A percentile compares a stretch with the other conserved stretches of the same genome.
phyloP scores from a whole-genome alignment of 1,284 basidiomycete genomes.

The Rhodotorula mucilaginosa region DNA sequence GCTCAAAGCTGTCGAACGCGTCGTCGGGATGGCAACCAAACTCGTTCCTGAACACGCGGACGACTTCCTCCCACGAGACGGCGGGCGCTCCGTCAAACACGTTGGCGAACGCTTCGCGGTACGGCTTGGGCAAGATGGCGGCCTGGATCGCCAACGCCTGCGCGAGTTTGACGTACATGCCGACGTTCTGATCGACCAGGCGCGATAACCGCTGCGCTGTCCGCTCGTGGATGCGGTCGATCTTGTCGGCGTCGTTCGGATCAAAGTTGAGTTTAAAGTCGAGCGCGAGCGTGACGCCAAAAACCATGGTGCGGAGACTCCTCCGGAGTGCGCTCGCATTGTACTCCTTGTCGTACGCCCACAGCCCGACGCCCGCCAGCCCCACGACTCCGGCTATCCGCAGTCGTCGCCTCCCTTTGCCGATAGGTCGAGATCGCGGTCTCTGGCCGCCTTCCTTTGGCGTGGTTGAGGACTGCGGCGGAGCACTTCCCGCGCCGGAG shows the following conservation, averaged over 20 bases:
- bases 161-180: slow-evolving; percentile 87
- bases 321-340: slow-evolving; percentile 67
- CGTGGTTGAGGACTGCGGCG: neutral
- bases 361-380: slow-evolving; percentile 56
- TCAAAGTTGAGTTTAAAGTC: slow-evolving; percentile 83
- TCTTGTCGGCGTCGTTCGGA: slow-evolving; percentile 62
- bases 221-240: slow-evolving; percentile 73
- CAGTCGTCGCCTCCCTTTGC: neutral
- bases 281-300: slow-evolving; percentile 63
- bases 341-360: slow-evolving; percentile 58
- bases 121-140: slow-evolving; percentile 67
- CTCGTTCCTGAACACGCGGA: slow-evolving; percentile 66
- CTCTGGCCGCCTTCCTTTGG: neutral
- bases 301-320: slow-evolving; percentile 65
- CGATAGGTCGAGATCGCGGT: neutral
- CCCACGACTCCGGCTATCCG: slow-evolving; percentile 4
- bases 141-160: slow-evolving; percentile 72
- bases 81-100: slow-evolving; percentile 84
- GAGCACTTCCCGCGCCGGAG: neutral
- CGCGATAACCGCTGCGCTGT: slow-evolving; percentile 73
- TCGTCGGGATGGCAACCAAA: slow-evolving; percentile 66
- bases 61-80: slow-evolving; percentile 67
- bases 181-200: slow-evolving; percentile 70
- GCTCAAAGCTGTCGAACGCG: slow-evolving; percentile 73
- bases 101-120: slow-evolving; percentile 73